These are phyloP conservation scores for Plenodomus tracheiphilus DNA, from an alignment of 2,329 filamentous ascomycete genomes.

Conservation along the genomic window DNA sequence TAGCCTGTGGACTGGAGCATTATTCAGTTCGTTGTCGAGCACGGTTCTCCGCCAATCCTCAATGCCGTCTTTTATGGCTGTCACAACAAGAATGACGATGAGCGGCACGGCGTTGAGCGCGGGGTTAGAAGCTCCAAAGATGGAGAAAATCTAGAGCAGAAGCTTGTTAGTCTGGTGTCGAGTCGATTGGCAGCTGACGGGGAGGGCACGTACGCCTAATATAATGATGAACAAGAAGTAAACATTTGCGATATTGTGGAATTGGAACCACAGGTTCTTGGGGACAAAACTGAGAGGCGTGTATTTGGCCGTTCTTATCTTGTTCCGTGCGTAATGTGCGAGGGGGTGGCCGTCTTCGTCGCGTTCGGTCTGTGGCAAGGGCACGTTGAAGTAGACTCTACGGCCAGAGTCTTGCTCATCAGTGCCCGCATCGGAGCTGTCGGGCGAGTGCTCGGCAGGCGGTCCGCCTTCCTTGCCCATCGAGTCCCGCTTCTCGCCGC, in stretches of 20 bases:
- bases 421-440: conserved; percentile 45
- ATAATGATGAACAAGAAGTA: conserved; percentile 98
- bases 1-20: conserved; percentile 89
- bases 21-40: conserved; percentile 92
- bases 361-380: conserved; percentile 72
- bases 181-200: conserved; percentile 4
- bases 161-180: conserved; percentile 19
- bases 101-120: conserved; percentile 87
- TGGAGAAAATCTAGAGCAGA: conserved; percentile 79
- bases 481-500: conserved; percentile 64
- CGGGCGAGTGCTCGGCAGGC: conserved; percentile 48
- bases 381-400: conserved; percentile 82
- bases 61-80: conserved; percentile 89
- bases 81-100: conserved; percentile 88
- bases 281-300: conserved; percentile 93
- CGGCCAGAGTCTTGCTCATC: conserved; percentile 49
- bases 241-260: conserved; percentile 97
- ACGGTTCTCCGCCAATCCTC: conserved; percentile 93
- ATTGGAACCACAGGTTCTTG: conserved; percentile 97
- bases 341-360: conserved; percentile 80
- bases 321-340: conserved; percentile 80
- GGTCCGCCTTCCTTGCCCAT: conserved; percentile 41
- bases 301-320: conserved; percentile 97
- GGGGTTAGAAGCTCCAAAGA: conserved; percentile 90
- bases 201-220: conserved; percentile 71